Evolutionary conservation across 805 yeast genomes (phyloP), one percentile per base, ranked within the genome.

Genomic region (Hagleromyces aurorensis): DNA sequence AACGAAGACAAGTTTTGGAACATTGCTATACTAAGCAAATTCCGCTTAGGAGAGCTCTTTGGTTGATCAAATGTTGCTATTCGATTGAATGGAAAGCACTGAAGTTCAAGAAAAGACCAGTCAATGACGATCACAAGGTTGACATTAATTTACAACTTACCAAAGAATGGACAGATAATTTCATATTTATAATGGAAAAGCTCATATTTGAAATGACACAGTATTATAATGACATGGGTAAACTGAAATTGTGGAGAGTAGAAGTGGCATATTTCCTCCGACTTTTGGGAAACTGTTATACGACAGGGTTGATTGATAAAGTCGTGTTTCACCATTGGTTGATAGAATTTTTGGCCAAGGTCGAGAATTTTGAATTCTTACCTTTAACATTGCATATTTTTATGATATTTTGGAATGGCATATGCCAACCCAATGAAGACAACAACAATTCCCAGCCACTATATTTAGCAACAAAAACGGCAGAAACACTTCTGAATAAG

Each of bases 11-110:
- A 1, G 61, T 89, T 12, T 51, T 89, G 3, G 96, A 86, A 39
- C 82, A 78, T 37, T 69, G 93, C 40, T 69, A 79, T 36, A 47
- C 60, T 14, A 76, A 78, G 46, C 59, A 61, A 19, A 76, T 89
- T 0, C 96, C 97, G 0, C 60, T 80, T 2, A 51, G 70, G n/a
- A 63, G 96, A 36, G 94, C 96, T 0, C 55, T 89, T 2, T 89
- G 98, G 98, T 69, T 91, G 36, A 80, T 89, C 3, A 74, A 83
- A 40, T 84, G 96, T 54, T 84, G 87, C 3, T 76, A 87, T 14
- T 76, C 82, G 8, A 81, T 86, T 39, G 95, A 85, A 60, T 43
- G 60, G 52, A 48, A 52, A 23, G 28, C 40, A 2, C 29, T 48
- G 19, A 29, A 30, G 13, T 27, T 33, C 2, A 46, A 42, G 27